phyloP scores from a whole-genome alignment of 2,329 filamentous ascomycete species.

The Fragosphaeria purpurea region DNA sequence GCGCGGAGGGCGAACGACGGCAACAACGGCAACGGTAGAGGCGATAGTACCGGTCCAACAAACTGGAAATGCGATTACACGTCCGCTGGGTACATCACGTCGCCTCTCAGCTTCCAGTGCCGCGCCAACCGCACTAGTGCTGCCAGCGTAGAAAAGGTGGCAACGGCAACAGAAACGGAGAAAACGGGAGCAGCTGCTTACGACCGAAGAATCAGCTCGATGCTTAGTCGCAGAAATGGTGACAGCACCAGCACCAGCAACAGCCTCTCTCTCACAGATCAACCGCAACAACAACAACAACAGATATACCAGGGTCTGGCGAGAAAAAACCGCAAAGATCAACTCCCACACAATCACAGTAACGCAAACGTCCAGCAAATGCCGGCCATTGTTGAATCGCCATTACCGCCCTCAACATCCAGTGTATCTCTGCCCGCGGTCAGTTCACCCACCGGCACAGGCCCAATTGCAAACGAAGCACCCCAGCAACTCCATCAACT shows the following conservation, averaged over 20 bases:
- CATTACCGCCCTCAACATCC: slow-evolving; percentile 8
- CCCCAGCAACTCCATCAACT: slow-evolving; percentile 14
- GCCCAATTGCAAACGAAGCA: neutral
- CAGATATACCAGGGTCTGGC: too few species aligned
- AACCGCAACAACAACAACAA: neutral
- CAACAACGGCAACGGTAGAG: neutral
- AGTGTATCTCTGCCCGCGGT: too few species aligned
- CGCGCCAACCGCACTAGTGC: neutral
- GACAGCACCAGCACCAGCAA: neutral
- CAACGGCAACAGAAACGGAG: too few species aligned
- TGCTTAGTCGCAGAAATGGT: neutral
- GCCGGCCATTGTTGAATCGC: slow-evolving; percentile 16
- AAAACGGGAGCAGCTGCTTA: neutral
- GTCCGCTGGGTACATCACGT: slow-evolving; percentile 4
- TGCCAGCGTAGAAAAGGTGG: neutral
- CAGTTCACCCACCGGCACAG: too few species aligned
- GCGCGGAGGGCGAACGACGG: too few species aligned
- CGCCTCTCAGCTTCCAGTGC: slow-evolving; percentile 7
- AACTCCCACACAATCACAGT: too few species aligned
- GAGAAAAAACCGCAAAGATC: too few species aligned
- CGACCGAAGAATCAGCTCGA: neutral
- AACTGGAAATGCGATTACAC: neutral
- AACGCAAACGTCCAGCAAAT: neutral
- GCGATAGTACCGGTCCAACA: neutral
- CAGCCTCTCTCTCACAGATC: neutral